Base-by-base conservation (phyloP, 1,139 yeast species). In the Wickerhamomyces sp. region DNA sequence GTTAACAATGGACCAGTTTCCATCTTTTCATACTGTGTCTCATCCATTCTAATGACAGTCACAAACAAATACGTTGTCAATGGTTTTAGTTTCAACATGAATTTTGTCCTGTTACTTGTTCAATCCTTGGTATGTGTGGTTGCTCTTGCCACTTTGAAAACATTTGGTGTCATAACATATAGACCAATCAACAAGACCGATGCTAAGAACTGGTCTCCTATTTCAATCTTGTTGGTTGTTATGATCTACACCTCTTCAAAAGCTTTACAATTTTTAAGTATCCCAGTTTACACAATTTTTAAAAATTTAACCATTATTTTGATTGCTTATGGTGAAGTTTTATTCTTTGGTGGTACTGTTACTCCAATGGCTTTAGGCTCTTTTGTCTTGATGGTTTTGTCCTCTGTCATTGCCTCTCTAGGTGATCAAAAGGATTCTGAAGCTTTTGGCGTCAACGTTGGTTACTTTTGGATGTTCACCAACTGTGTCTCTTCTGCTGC, bases 171-270 rank as follows among this genome's bases (percentile, higher is more conserved):
- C 45, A 88, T 91, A 60, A 83, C 82, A 46, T 89, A 83, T 69
- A 81, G 97, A 62, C 81, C 81, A 47, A 80, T 85, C 63, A 87
- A 86, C 69, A 65, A 70, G 49, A 82, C 77, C 37, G 98, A 91
- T 64, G 96, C 96, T 44, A 85, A 82, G 64, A 86, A 87, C 65
- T 83, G 91, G 98, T 77, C 86, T 45, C 97, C 98, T 38, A 88
- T 91, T 54, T 93, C 96, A 4, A 66, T 87, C 47, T 66, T 88
- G 54, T 74, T 93, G 57, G 97, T 89, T 28, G 69, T 78, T 38
- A 91, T 91, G 97, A 89, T 89, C 60, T 93, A 89, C 71, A 93
- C 98, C 41, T 85, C 94, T 31, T 85, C 96, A 41, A 91, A 88
- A 72, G 96, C 98, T 39, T 71, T 91, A 57, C 94, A 87, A 64